These are phyloP conservation scores for Dissophora globulifera DNA, from an alignment of 192 early-diverging fungal species.

Conservation along the genomic window DNA sequence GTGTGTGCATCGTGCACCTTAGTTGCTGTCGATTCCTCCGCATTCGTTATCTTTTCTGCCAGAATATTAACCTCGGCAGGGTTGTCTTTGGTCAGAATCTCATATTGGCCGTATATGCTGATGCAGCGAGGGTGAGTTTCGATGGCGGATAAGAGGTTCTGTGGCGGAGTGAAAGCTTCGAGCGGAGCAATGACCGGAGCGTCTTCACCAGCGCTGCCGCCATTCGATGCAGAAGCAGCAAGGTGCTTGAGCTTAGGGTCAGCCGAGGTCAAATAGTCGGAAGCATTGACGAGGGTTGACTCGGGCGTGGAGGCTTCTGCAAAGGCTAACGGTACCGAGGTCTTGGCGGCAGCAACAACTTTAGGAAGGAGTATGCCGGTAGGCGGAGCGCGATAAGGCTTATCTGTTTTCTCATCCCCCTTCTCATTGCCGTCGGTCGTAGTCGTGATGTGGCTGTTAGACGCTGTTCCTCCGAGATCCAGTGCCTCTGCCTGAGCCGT, in stretches of 20 bases:
- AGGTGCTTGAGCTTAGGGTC: constrained; percentile 44
- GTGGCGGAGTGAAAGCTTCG: constrained; percentile 43
- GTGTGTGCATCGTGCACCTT: constrained; percentile 7
- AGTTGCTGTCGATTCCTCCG: constrained; percentile 26
- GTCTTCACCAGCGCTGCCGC: constrained; percentile 28
- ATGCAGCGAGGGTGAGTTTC: constrained; percentile 37
- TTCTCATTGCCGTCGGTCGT: not conserved
- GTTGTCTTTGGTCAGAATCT: constrained; percentile 32
- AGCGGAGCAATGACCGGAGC: constrained; percentile 37
- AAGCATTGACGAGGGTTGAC: constrained; percentile 19
- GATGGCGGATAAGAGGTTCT: constrained; percentile 14
- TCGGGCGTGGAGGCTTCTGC: too few relatives aligned
- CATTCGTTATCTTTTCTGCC: not conserved
- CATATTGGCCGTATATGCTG: constrained; percentile 50
- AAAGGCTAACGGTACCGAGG: too few relatives aligned
- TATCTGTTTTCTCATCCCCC: constrained; percentile 1
- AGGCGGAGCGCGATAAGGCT: constrained; percentile 41
- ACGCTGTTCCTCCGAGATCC: not conserved
- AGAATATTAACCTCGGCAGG: constrained; percentile 11
- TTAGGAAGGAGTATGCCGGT: constrained; percentile 39
- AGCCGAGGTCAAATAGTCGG: constrained; percentile 6
- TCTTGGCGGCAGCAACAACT: not conserved
- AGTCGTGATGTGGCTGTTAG: not conserved
- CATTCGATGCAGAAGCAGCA: not conserved
- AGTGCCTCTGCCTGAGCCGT: constrained; percentile 14